Base-by-base conservation (phyloP, 2,329 filamentous ascomycete species). In the Penicillium capsulatum region DNA sequence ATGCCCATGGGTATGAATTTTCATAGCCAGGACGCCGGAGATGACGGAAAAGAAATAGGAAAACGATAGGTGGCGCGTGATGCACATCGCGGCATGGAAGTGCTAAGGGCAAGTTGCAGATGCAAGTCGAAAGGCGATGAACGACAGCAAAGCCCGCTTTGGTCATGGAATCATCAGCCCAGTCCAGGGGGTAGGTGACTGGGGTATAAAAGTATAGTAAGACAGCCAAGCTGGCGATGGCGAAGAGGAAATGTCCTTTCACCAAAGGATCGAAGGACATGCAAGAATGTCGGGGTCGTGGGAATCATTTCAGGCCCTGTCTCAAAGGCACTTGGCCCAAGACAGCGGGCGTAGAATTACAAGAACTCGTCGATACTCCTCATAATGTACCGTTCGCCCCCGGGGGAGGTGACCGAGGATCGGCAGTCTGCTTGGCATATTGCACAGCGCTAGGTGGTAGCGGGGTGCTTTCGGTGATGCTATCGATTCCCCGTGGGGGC, bases 321-420 rank as follows among this genome's bases (percentile, higher is more conserved):
- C 15, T 44, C 28, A 17, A 27, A 36, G 29, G 28, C 36, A 24
- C 17, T 5, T 22, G 5, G 19, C 19, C n/a, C 9, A 40, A 45
- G 29, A 44, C 48, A 34, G 34, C 24, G 30, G 27, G 31, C 22
- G 40, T 39, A 44, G 40, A 42, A 53, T 65, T 59, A 69, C 45
- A 69, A 56, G 53, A 69, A 67, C 56, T 69, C 66, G 47, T 69
- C 65, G 55, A 69, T 69, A 48, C 61, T 69, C 57, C 66, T 65
- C 65, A 68, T 66, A 42, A 69, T 67, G 37, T 68, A 43, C 15
- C 60, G 58, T 42, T 68, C 66, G 14, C 53, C 54, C 61, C 57
- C 32, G 58, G 57, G 10, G 65, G 63, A 26, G 66, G 66, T n/a
- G 66, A 69, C 36, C 66, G 54, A 17, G 66, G 66, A 51, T 69